Percentiles rank a stretch among this genome's conserved stretches.
Evolutionary conservation across 148 eudicot genomes (phyloP).

Genomic region (Rhododendron griersonianum): DNA sequence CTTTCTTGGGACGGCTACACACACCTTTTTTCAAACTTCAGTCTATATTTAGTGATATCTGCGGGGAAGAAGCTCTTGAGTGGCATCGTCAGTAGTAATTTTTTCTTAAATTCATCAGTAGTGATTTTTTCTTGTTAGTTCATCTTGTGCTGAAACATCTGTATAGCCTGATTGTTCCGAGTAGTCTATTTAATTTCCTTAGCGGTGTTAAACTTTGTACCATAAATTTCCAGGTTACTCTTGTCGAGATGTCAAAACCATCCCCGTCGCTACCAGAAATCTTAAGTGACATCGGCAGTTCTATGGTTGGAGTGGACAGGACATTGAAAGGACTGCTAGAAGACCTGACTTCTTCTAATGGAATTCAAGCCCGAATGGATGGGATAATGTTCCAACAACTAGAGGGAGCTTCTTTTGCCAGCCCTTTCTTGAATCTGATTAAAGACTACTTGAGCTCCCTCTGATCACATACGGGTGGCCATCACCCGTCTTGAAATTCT

Average conservation of each 20-base stretch:
- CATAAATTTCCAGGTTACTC: constrained; percentile 49
- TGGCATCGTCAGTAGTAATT: not conserved
- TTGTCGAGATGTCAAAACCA: constrained; percentile 72
- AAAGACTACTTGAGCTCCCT: constrained; percentile 63
- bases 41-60: not conserved
- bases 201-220: not conserved
- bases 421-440: constrained; percentile 37
- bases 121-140: not conserved
- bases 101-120: no score
- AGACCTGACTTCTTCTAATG: constrained; percentile 50
- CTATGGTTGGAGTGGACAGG: constrained; percentile 50
- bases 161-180: not conserved
- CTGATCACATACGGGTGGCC: constrained; percentile 14
- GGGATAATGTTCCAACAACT: constrained; percentile 63
- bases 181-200: not conserved
- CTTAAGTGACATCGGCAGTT: constrained; percentile 54
- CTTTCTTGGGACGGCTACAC: not conserved
- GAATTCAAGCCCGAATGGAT: constrained; percentile 91
- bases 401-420: constrained; percentile 37
- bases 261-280: constrained; percentile 62
- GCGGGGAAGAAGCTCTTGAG: not conserved
- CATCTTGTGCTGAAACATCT: not conserved
- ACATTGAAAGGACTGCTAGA: constrained; percentile 47
- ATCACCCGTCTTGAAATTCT: not conserved
- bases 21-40: not conserved